phyloP scores from a whole-genome alignment of 129 eudicot genomes.

The Kitagawia praeruptora region DNA sequence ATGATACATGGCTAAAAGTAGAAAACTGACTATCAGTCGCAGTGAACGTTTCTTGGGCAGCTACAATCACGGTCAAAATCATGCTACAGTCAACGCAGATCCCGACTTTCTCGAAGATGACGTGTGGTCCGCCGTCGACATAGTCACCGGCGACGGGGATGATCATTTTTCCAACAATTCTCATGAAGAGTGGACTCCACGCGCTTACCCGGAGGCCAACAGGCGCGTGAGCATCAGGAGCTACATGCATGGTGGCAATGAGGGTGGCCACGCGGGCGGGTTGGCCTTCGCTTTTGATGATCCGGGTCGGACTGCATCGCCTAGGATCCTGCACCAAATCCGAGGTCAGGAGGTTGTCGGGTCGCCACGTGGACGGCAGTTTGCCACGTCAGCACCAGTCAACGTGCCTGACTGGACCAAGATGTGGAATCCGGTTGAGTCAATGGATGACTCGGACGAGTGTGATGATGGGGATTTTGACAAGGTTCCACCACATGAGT shows the following conservation, averaged over 20 bases:
- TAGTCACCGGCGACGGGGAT: constrained; percentile 14
- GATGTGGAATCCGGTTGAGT: constrained; percentile 69
- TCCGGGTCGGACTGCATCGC: constrained; percentile 18
- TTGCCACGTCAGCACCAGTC: constrained; percentile 82
- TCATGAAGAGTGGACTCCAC: constrained; percentile 38
- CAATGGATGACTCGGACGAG: constrained; percentile 64
- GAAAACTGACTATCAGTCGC: constrained; percentile 54
- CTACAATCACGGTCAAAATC: constrained; percentile 25
- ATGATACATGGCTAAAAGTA: constrained; percentile 67
- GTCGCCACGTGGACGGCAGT: constrained; percentile 43
- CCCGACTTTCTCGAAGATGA: constrained; percentile 65
- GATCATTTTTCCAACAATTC: constrained; percentile 13
- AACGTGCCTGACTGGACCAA: constrained; percentile 88
- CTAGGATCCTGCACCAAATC: constrained; percentile 59
- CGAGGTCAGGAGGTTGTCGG: constrained; percentile 31
- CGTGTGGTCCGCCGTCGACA: constrained; percentile 64
- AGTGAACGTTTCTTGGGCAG: constrained; percentile 66
- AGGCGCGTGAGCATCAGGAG: constrained; percentile 14
- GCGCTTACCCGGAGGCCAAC: constrained; percentile 29
- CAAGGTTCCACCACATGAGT: constrained; percentile 81
- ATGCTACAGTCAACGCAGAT: constrained; percentile 22
- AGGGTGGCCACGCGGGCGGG: constrained; percentile 43
- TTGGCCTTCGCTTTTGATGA: constrained; percentile 63
- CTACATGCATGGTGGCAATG: constrained; percentile 3
- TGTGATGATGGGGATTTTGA: constrained; percentile 40